Percentiles rank a stretch among this genome's conserved stretches.
phyloP scores from a whole-genome alignment of 441 rosid genomes.

The Biscutella laevigata region DNA sequence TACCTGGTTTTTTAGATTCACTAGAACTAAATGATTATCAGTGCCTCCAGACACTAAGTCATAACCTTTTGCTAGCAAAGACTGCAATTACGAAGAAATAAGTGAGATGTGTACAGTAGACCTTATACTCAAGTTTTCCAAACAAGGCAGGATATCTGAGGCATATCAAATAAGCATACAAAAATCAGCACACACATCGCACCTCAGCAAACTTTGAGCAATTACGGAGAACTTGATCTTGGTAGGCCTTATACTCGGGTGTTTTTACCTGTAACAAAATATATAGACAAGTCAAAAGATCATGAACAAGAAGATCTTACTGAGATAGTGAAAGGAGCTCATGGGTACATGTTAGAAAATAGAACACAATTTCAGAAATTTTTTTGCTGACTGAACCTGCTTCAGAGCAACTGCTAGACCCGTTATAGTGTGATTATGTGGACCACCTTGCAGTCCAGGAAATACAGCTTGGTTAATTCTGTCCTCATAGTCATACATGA shows the following conservation, averaged over 20 bases:
- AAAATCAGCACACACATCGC: constrained; percentile 9
- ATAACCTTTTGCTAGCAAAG: constrained; percentile 63
- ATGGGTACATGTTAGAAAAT: background rate
- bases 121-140: background rate
- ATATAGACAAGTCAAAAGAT: constrained; percentile 8
- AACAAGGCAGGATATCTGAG: background rate
- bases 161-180: background rate
- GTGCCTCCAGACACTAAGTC: constrained; percentile 96
- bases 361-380: background rate
- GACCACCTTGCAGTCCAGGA: constrained; percentile 98
- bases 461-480: constrained; percentile 94
- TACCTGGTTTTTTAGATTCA: constrained; percentile 84
- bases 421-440: constrained; percentile 89
- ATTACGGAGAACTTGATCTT: constrained; percentile 80
- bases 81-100: constrained; percentile 35
- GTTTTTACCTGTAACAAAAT: constrained; percentile 46
- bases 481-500: constrained; percentile 80
- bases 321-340: background rate
- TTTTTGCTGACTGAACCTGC: constrained; percentile 45
- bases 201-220: constrained; percentile 82
- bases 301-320: background rate
- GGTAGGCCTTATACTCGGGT: constrained; percentile 87
- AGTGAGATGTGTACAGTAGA: background rate
- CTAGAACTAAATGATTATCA: constrained; percentile 87
- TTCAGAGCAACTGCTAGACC: constrained; percentile 90